Base-by-base conservation (phyloP, 108 stramenopile species). In the Discostella pseudostelligera region DNA sequence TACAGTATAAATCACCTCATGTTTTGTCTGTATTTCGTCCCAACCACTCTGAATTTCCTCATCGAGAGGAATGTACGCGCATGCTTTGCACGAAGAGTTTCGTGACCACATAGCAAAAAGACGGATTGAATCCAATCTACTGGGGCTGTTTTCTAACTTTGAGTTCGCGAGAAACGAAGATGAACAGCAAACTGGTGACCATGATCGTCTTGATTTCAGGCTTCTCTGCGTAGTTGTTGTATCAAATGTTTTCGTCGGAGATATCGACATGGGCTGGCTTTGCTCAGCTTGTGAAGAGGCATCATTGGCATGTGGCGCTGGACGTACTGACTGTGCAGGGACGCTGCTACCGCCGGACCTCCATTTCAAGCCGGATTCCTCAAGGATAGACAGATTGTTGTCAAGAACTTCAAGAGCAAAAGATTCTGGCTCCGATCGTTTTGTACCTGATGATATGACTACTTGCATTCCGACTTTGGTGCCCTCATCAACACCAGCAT, bases 31-130 rank as follows among this genome's bases (percentile, higher is more conserved):
- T 8, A 82, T 51, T 8, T 75, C 67, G 67, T 90, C 89, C 92
- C 92, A 93, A 0, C 92, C 89, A 61, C 82, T 78, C 59, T 87
- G 85, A 39, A 93, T 77, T 72, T 93, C 92, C 80, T 93, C 92
- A 39, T 93, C 92, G n/a, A 93, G 62, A 4, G 87, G 92, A 24
- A 81, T 72, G 61, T 93, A 90, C 6, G 70, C 63, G 62, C 92
- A 93, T 60, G 72, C 60, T 46, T 82, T 70, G 43, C 92, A 93
- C 7, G 75, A 59, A 12, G 73, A 70, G 4, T 84, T 81, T 51
- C 89, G 61, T 39, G 89, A 90, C 92, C 92, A 93, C 22, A 93
- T 56, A 9, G 89, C 86, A 59, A 88, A 53, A 1, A 93, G 62
- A 21, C 75, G 60, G 49, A 86, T 59, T 8, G 17, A 35, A 24